Evolutionary conservation across 1,284 basidiomycete genomes (phyloP).

Genomic region (Leccinum pachyderme): DNA sequence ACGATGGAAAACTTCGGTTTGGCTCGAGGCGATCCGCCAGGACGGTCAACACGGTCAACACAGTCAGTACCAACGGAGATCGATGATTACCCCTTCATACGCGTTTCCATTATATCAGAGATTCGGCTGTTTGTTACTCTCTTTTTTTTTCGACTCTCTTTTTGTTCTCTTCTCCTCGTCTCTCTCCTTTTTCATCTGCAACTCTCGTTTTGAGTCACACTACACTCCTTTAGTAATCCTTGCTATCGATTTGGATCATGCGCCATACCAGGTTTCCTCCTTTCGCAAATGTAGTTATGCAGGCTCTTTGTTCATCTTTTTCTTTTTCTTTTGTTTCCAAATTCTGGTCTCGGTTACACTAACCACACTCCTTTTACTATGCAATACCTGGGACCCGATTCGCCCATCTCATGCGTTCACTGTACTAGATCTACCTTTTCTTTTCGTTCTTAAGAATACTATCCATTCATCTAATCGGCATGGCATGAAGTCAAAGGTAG

Average conservation of each 20-base stretch:
- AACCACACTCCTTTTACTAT: constrained; percentile 16
- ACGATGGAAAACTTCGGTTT: constrained; percentile 62
- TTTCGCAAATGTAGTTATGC: constrained; percentile 4
- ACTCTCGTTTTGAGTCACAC: constrained; percentile 22
- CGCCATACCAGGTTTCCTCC: constrained; percentile 9
- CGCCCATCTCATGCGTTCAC: constrained; percentile 25
- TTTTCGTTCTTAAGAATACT: constrained; percentile 16
- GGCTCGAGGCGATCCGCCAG: constrained; percentile 66
- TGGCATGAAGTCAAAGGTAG: not conserved
- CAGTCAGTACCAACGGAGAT: constrained; percentile 20
- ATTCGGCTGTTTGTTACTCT: constrained; percentile 7
- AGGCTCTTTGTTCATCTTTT: not conserved
- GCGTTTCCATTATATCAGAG: not conserved
- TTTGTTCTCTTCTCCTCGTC: not conserved
- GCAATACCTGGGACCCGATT: constrained; percentile 18
- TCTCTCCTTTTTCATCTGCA: constrained; percentile 8
- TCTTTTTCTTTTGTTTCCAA: not conserved
- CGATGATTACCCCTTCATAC: constrained; percentile 16
- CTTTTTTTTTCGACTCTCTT: not conserved
- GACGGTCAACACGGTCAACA: constrained; percentile 38
- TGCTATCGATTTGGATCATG: constrained; percentile 22
- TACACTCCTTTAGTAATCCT: constrained; percentile 35
- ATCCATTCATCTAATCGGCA: constrained; percentile 8
- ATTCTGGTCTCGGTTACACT: constrained; percentile 5
- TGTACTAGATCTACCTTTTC: constrained; percentile 13